Evolutionary conservation across 192 early-diverging fungal genomes (phyloP), one percentile per base, ranked within the genome.

Genomic region (Backusella macrospora): DNA sequence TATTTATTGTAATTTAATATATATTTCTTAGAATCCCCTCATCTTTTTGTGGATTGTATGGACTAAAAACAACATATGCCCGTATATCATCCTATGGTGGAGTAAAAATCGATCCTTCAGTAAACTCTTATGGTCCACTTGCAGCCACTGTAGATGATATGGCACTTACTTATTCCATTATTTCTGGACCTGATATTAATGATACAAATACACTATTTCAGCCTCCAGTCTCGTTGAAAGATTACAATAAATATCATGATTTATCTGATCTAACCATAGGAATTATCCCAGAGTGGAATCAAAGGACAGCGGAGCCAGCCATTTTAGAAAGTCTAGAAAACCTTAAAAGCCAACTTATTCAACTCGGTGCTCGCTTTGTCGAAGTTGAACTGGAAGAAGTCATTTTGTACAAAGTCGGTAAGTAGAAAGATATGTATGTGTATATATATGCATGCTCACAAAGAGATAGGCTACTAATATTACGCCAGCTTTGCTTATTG

Each of bases 21-120:
- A 9, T 62, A n/a, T 44, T 44, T 18, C 46, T 46, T 62, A 52
- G 91, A 29, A 85, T 92, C 59, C 93, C 93, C 29, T 81, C 89
- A 2, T 73, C 91, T 8, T 91, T 88, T 75, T 91, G 88, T 80
- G 93, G 93, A 26, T 71, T 92, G n/a, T 95, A 86, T 76, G 93
- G 92, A 7, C 73, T 95, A 44, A 95, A 95, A 65, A 84, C 91
- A 3, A 95, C 93, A 9, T 82, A 81, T 49, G 89, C 84, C 14
- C 82, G 93, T 46, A 70, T 93, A 40, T 87, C 89, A 10, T 67
- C 59, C 21, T 52, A 38, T 1, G 90, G 91, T n/a, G 84, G 82
- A 40, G 84, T 78, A 76, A 83, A 82, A 0, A 64, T 92, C 14
- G 85, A 80, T 5, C 86, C 84, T n/a, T 83, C 89, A 4, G 80